Conservation (phyloP, 768 basidiomycete species). For the Termitomyces sp. region DNA sequence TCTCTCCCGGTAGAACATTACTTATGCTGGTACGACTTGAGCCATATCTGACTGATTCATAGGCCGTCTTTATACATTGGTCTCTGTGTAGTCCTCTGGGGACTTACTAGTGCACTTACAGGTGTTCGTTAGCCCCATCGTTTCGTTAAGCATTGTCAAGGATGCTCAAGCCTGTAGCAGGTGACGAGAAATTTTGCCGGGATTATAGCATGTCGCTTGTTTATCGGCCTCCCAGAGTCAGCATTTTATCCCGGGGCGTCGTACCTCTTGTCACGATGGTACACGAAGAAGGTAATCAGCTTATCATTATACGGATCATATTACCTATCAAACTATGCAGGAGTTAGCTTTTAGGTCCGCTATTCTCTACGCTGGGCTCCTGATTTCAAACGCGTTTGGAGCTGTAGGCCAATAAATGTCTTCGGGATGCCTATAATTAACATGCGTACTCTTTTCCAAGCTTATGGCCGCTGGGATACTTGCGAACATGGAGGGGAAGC, state of each 20-base stretch:
- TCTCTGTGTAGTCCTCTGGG: conserved; percentile 56
- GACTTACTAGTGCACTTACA: conserved; percentile 56
- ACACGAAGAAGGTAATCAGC: conserved; percentile 44
- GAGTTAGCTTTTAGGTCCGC: conserved; percentile 65
- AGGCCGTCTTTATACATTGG: conserved; percentile 65
- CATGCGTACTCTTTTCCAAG: conserved; percentile 22
- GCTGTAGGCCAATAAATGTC: conserved; percentile 32
- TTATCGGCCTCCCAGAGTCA: conserved; percentile 61
- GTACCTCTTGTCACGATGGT: conserved; percentile 48
- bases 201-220: conserved; percentile 51
- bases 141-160: neutral
- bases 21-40: neutral
- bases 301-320: neutral
- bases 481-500: conserved; percentile 58
- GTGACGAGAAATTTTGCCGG: conserved; percentile 50
- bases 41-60: neutral
- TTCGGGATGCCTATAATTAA: neutral
- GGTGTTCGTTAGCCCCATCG: conserved; percentile 34
- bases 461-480: conserved; percentile 75
- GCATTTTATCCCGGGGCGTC: conserved; percentile 61
- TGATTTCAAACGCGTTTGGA: conserved; percentile 67
- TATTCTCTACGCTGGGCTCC: conserved; percentile 51
- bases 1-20: conserved; percentile 38
- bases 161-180: conserved; percentile 22
- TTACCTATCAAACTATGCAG: conserved; percentile 22